phyloP scores from a whole-genome alignment of 2,329 filamentous ascomycete species.

The Penicillium sp. region DNA sequence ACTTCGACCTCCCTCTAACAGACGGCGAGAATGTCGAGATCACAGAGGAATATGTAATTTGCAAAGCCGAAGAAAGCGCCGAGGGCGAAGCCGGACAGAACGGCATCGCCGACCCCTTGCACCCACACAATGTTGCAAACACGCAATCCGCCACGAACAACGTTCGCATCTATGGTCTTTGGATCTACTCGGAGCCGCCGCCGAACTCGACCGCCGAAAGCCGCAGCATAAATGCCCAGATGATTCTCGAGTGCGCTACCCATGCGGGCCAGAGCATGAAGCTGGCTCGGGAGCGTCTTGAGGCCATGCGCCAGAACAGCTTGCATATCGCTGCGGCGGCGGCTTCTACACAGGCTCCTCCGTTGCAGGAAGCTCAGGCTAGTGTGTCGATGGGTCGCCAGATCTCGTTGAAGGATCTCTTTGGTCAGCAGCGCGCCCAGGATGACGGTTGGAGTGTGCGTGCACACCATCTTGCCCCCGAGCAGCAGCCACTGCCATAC shows the following conservation, averaged over 20 bases:
- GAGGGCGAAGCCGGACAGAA: constrained; percentile 23
- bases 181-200: constrained; percentile 61
- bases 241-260: constrained; percentile 55
- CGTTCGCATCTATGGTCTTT: constrained; percentile 55
- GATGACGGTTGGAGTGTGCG: constrained; percentile 52
- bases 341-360: constrained; percentile 28
- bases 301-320: constrained; percentile 34
- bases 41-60: constrained; percentile 58
- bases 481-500: constrained; percentile 11
- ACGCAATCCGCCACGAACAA: constrained; percentile 13
- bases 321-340: constrained; percentile 33
- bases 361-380: constrained; percentile 37
- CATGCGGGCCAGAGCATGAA: constrained; percentile 51
- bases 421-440: constrained; percentile 52
- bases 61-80: constrained; percentile 46
- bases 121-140: constrained; percentile 9
- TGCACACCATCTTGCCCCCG: constrained; percentile 39
- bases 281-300: constrained; percentile 40
- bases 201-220: constrained; percentile 53
- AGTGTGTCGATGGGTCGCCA: constrained; percentile 52
- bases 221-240: constrained; percentile 50
- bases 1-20: constrained; percentile 63
- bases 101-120: constrained; percentile 19
- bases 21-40: constrained; percentile 61
- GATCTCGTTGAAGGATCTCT: constrained; percentile 52